Conservation (phyloP, 2,329 filamentous ascomycete species). For the Fusarium sp. region DNA sequence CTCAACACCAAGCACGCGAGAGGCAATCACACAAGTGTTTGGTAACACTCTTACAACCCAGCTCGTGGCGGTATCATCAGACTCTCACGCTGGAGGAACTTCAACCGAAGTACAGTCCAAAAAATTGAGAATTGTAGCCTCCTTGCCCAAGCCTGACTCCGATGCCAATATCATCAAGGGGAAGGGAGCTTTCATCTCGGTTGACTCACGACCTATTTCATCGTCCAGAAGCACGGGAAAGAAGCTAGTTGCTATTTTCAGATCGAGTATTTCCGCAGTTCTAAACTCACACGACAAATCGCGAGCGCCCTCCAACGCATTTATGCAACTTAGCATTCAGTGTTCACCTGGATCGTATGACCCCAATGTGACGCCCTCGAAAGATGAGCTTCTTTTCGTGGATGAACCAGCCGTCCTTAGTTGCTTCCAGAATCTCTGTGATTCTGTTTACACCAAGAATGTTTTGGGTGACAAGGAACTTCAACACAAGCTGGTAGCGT, state of each 20-base stretch:
- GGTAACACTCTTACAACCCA: constrained; percentile 64
- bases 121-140: constrained; percentile 48
- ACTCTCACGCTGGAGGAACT: not conserved
- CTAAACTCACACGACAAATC: constrained; percentile 37
- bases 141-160: constrained; percentile 64
- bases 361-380: constrained; percentile 74
- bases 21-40: constrained; percentile 70
- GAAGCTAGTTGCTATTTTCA: constrained; percentile 65
- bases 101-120: not conserved
- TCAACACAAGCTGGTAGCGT: not conserved
- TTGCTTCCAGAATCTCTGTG: constrained; percentile 58
- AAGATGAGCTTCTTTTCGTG: constrained; percentile 76
- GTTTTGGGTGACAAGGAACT: not conserved
- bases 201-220: constrained; percentile 74
- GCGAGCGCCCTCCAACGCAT: constrained; percentile 58
- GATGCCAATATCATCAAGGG: constrained; percentile 52
- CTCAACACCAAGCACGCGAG: constrained; percentile 57
- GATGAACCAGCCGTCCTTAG: constrained; percentile 58
- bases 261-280: constrained; percentile 54
- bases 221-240: constrained; percentile 64
- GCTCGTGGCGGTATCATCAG: constrained; percentile 57
- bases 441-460: constrained; percentile 48
- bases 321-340: constrained; percentile 70
- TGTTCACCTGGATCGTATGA: constrained; percentile 74
- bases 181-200: constrained; percentile 69